These are phyloP conservation scores for Kentomonas sorsogonicus DNA, from an alignment of 208 protist species.

Conservation along the genomic window DNA sequence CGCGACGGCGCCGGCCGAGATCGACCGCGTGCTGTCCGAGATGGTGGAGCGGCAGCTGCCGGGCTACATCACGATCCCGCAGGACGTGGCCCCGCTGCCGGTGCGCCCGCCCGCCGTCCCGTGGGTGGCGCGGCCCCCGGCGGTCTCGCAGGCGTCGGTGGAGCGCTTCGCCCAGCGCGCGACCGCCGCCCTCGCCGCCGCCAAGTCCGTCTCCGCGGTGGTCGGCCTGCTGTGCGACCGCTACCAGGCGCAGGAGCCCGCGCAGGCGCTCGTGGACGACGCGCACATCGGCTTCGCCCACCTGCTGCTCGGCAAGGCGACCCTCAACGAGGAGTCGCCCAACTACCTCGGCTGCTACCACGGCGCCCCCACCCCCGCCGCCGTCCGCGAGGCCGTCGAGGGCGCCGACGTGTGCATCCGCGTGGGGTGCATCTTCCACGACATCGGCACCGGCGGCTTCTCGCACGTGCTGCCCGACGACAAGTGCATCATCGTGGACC, in stretches of 20 bases:
- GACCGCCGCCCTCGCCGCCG: conserved; percentile 16
- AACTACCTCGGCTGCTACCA: conserved; percentile 30
- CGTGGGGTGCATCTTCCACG: conserved; percentile 41
- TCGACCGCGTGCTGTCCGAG: conserved; percentile 25
- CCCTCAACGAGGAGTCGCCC: conserved; percentile 35
- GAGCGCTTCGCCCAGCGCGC: conserved; percentile 17
- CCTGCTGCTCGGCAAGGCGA: conserved; percentile 38
- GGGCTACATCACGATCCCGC: conserved; percentile 28
- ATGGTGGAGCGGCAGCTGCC: conserved; percentile 20
- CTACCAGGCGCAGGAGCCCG: conserved; percentile 20
- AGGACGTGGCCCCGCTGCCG: conserved; percentile 16
- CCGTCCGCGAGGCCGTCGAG: conserved; percentile 16
- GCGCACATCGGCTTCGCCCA: conserved; percentile 21
- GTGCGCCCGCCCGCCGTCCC: conserved; percentile 5
- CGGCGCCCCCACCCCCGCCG: conserved; percentile 3
- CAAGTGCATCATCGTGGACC: conserved; percentile 21
- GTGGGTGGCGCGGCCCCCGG: not conserved
- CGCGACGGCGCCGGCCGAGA: conserved; percentile 20
- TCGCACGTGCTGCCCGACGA: conserved; percentile 32
- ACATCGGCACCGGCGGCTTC: conserved; percentile 39
- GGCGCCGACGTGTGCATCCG: conserved; percentile 20
- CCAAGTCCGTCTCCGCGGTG: conserved; percentile 14
- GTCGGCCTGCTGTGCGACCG: conserved; percentile 36
- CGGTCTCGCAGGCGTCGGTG: conserved; percentile 5
- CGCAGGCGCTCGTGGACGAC: conserved; percentile 29